A percentile compares a stretch with the other conserved stretches of the same genome.
Conservation (phyloP, 305 asterid species). For the Vinca major region DNA sequence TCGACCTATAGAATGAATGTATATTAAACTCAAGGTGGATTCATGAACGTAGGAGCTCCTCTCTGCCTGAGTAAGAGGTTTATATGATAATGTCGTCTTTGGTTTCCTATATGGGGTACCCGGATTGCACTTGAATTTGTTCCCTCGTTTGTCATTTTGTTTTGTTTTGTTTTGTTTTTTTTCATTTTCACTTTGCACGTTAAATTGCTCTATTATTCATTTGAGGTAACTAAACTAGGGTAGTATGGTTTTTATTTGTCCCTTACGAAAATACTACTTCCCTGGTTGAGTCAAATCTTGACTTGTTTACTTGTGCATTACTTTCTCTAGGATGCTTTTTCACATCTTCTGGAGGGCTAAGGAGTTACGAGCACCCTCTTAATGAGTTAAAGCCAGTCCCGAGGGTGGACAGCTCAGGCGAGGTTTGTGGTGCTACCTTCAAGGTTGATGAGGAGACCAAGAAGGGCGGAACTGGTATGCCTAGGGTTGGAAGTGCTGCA, state of each 20-base stretch:
- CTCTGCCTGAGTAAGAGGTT: too few species aligned
- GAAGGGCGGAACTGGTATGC: conserved; percentile 52
- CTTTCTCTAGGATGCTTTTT: conserved; percentile 62
- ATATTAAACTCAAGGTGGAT: neutral
- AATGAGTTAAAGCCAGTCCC: conserved; percentile 81
- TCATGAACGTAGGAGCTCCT: neutral
- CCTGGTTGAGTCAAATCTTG: neutral
- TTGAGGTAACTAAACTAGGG: too few species aligned
- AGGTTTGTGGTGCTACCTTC: conserved; percentile 67
- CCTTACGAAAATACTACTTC: too few species aligned
- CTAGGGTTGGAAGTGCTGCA: conserved; percentile 85
- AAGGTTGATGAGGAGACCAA: conserved; percentile 68
- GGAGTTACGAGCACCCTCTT: conserved; percentile 70
- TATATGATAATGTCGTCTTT: too few species aligned
- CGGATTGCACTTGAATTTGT: neutral
- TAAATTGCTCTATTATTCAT: too few species aligned
- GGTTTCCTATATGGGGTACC: too few species aligned
- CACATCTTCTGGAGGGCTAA: conserved; percentile 83
- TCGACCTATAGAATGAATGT: neutral
- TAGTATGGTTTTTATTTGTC: too few species aligned
- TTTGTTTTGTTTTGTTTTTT: too few species aligned
- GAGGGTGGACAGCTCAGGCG: conserved; percentile 80
- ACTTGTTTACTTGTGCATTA: neutral
- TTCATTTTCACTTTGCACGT: too few species aligned
- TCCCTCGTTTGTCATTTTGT: neutral